Evolutionary conservation across 805 yeast genomes (phyloP).

Genomic region (Danielia reshetovae): DNA sequence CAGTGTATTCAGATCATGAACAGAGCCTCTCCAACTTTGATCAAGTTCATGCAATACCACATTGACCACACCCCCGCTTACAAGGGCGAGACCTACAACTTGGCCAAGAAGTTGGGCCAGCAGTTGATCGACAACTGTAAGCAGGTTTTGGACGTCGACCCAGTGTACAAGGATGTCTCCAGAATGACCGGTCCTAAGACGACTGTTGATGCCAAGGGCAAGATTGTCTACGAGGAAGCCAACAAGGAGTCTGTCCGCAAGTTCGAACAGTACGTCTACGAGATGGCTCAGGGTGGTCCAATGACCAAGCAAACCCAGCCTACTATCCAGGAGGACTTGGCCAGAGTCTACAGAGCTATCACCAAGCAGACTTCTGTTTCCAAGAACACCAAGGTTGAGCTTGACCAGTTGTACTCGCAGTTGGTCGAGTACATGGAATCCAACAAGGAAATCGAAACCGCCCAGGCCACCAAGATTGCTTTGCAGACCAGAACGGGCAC

Average conservation of each 20-base stretch:
- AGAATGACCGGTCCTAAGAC: conserved; percentile 96
- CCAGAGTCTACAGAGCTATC: conserved; percentile 77
- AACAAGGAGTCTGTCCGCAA: conserved; percentile 90
- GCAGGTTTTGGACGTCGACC: conserved; percentile 73
- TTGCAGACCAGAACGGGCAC: conserved; percentile 43
- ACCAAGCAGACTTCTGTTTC: conserved; percentile 67
- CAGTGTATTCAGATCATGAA: conserved; percentile 98
- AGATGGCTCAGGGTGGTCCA: conserved; percentile 94
- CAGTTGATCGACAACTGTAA: conserved; percentile 94
- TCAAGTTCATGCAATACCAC: conserved; percentile 93
- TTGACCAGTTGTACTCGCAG: conserved; percentile 67
- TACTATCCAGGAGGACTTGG: conserved; percentile 79
- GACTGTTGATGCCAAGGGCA: conserved; percentile 82
- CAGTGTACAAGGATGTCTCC: conserved; percentile 93
- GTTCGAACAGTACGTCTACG: conserved; percentile 90
- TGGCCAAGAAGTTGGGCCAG: conserved; percentile 86
- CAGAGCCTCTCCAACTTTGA: conserved; percentile 88
- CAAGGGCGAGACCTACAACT: conserved; percentile 88
- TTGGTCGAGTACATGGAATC: conserved; percentile 65
- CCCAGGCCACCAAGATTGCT: conserved; percentile 54
- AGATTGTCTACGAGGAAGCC: conserved; percentile 76
- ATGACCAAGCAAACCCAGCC: conserved; percentile 67
- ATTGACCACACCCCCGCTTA: conserved; percentile 76
- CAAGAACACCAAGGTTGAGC: conserved; percentile 59
- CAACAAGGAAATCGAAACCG: conserved; percentile 66